Percentiles rank a stretch among this genome's conserved stretches.
These are phyloP conservation scores for Mortierella sp. DNA, from an alignment of 371 early-diverging fungal genomes.

Conservation along the genomic window DNA sequence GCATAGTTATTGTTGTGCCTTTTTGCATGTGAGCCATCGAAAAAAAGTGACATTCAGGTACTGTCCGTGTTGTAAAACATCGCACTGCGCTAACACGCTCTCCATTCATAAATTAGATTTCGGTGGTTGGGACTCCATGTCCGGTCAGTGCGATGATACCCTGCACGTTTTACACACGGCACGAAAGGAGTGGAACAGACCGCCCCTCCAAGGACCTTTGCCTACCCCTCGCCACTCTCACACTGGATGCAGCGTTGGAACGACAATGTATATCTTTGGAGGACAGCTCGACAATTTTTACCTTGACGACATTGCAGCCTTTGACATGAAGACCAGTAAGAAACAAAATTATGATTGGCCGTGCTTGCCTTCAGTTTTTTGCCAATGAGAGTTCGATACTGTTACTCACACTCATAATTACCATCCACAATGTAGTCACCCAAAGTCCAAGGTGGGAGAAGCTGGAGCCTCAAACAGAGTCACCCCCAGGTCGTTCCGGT, in stretches of 20 bases:
- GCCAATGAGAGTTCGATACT: too few species aligned
- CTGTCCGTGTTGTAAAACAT: constrained; percentile 5
- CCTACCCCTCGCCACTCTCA: constrained; percentile 81
- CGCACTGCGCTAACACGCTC: neutral
- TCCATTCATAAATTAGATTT: constrained; percentile 28
- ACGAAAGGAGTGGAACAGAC: constrained; percentile 67
- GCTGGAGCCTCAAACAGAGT: constrained; percentile 64
- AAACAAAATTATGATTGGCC: neutral
- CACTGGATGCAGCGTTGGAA: constrained; percentile 70
- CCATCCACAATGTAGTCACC: constrained; percentile 30
- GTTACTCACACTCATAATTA: neutral
- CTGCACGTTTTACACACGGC: constrained; percentile 47
- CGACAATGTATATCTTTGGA: constrained; percentile 82
- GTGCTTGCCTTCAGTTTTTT: too few species aligned
- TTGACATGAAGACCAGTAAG: constrained; percentile 68
- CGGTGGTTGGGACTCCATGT: constrained; percentile 54
- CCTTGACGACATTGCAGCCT: constrained; percentile 77
- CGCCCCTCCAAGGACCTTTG: constrained; percentile 67
- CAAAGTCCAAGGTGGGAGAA: constrained; percentile 72
- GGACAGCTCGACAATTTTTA: constrained; percentile 77
- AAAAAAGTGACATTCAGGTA: neutral
- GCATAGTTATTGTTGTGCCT: neutral
- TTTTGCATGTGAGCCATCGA: neutral
- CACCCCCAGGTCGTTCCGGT: constrained; percentile 70
- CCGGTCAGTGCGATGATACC: constrained; percentile 54